phyloP scores from a whole-genome alignment of 371 early-diverging fungal genomes.

The Mortierella sp. region DNA sequence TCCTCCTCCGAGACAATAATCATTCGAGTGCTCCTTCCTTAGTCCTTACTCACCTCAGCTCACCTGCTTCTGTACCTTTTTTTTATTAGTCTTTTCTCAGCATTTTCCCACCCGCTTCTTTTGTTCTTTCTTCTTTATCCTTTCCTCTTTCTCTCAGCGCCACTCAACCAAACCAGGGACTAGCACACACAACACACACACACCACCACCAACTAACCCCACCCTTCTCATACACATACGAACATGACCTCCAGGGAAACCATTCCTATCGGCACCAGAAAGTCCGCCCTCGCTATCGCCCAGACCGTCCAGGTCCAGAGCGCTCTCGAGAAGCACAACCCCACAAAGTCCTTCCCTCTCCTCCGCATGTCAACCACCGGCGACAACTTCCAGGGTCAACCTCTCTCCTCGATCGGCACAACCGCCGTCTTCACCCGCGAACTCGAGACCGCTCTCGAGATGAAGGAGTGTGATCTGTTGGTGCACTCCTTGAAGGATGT shows the following conservation, averaged over 20 bases:
- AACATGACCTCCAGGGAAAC: constrained; percentile 36
- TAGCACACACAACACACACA: not conserved
- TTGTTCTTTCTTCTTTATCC: too few species aligned
- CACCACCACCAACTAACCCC: not conserved
- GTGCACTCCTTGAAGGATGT: constrained; percentile 97
- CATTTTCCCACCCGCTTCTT: too few species aligned
- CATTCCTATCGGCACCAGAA: constrained; percentile 83
- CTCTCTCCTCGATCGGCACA: constrained; percentile 93
- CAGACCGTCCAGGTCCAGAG: constrained; percentile 86
- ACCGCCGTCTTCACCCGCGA: constrained; percentile 97
- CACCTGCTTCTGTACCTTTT: not conserved
- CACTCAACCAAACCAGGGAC: not conserved
- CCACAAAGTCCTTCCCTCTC: constrained; percentile 68
- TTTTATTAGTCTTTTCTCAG: not conserved
- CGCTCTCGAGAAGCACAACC: constrained; percentile 67
- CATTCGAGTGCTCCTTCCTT: not conserved
- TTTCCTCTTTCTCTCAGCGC: not conserved
- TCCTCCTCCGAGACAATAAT: not conserved
- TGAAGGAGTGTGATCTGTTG: constrained; percentile 85
- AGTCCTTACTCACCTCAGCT: not conserved
- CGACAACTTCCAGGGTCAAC: constrained; percentile 88
- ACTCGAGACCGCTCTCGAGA: constrained; percentile 85
- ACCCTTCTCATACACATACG: not conserved
- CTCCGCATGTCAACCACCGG: constrained; percentile 89
- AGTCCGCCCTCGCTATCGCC: constrained; percentile 92